Conservation (phyloP, 2,329 filamentous ascomycete genomes). For the Sphaerulina populicola region DNA sequence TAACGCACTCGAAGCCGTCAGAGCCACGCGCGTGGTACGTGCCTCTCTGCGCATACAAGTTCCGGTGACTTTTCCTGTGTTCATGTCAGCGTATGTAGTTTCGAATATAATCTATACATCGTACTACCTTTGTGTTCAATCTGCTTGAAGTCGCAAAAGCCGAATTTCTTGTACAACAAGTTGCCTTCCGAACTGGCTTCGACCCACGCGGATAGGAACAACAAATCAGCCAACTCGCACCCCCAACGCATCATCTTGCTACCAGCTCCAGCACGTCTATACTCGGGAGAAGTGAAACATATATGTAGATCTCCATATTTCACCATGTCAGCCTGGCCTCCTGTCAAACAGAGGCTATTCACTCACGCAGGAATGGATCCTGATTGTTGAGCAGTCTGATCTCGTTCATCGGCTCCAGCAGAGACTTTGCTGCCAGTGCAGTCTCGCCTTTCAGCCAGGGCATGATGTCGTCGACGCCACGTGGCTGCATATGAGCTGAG, state of each 20-base stretch:
- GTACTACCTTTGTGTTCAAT: constrained; percentile 1
- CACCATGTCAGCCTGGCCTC: not conserved
- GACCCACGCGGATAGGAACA: constrained; percentile 29
- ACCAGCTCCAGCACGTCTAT: constrained; percentile 34
- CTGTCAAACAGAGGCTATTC: too few relatives aligned
- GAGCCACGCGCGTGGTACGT: not conserved
- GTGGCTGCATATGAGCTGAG: not conserved
- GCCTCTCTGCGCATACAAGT: constrained; percentile 5
- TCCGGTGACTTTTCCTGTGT: constrained; percentile 1
- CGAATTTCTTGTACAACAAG: constrained; percentile 23
- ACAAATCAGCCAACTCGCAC: constrained; percentile 28
- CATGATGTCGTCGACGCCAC: not conserved
- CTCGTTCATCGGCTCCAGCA: constrained; percentile 8
- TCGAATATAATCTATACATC: not conserved
- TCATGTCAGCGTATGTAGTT: not conserved
- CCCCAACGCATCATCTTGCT: constrained; percentile 36
- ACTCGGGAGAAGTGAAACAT: constrained; percentile 32
- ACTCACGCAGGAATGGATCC: constrained; percentile 18
- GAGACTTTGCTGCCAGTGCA: constrained; percentile 4
- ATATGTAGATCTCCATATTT: constrained; percentile 29
- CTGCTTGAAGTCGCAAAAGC: constrained; percentile 19
- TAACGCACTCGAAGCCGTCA: too few relatives aligned
- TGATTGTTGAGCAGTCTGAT: constrained; percentile 8
- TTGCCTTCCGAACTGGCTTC: constrained; percentile 25
- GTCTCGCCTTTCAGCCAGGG: constrained; percentile 14